Evolutionary conservation across 495 filamentous ascomycete species (phyloP).

Genomic region (Xylaria flabelliformis): DNA sequence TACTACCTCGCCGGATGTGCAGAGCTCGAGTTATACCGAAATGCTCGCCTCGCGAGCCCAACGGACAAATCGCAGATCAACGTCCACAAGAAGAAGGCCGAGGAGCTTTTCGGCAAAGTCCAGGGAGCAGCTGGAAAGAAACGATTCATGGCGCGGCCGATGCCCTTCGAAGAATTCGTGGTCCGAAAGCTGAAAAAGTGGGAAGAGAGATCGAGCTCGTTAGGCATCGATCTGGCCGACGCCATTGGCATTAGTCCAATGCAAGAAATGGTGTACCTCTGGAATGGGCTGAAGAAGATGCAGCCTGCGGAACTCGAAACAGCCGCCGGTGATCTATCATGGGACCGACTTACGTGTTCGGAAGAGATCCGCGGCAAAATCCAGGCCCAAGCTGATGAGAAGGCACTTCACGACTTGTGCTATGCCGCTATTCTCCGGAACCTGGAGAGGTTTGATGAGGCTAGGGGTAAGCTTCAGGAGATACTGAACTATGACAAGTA

Average conservation of each 20-base stretch:
- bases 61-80: slow-evolving; percentile 55
- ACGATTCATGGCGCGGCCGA: slow-evolving; percentile 82
- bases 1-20: slow-evolving; percentile 84
- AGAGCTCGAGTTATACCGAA: slow-evolving; percentile 80
- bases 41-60: slow-evolving; percentile 58
- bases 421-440: slow-evolving; percentile 71
- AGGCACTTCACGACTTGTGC: slow-evolving; percentile 69
- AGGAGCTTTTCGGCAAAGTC: slow-evolving; percentile 72
- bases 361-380: slow-evolving; percentile 64
- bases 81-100: slow-evolving; percentile 64
- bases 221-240: slow-evolving; percentile 75
- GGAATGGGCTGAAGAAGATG: slow-evolving; percentile 86
- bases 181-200: slow-evolving; percentile 86
- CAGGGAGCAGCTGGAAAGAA: slow-evolving; percentile 83
- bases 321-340: slow-evolving; percentile 67
- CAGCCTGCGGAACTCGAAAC: slow-evolving; percentile 64
- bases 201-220: slow-evolving; percentile 77
- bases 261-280: slow-evolving; percentile 96
- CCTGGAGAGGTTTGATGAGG: slow-evolving; percentile 64
- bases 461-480: slow-evolving; percentile 66
- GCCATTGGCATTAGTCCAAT: slow-evolving; percentile 82
- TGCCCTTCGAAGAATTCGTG: slow-evolving; percentile 92
- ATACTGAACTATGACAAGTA: slow-evolving; percentile 68
- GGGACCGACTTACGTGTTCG: slow-evolving; percentile 62
- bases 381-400: slow-evolving; percentile 77